Evolutionary conservation across 2,329 filamentous ascomycete species (phyloP), one percentile per base, ranked within the genome.

Genomic region (Graphium sp.): DNA sequence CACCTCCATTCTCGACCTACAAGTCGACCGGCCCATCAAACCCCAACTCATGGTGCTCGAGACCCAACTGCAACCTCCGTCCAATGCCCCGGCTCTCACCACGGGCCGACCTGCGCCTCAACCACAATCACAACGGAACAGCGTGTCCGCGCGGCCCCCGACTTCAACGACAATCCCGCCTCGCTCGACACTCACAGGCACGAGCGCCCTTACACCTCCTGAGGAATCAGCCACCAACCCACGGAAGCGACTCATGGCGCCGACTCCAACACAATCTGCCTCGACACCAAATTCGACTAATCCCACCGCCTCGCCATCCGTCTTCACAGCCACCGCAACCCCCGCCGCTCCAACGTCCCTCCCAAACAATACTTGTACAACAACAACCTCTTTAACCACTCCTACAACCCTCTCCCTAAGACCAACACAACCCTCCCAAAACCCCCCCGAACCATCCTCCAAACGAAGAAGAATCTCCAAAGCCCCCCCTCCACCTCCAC

Each of bases 121-220:
- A 26, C 14, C 29, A 24, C 17, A 16, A 24, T 18, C 24, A 19
- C 16, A 16, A 22, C 13, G 17, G n/a, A 8, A n/a, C 23, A 27
- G 26, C 17, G 17, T 22, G 13, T 8, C 22, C 10, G 29, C 18
- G 11, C 22, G 26, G 15, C 43, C 46, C 22, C 46, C 45, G 12
- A 42, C 43, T 7, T 46, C 48, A 4, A 53, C 50, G 6, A 34
- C 44, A 5, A 47, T 59, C 5, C 53, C 54, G 2, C 49, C 54
- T 8, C 53, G 52, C 22, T 40, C 52, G 4, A 49, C 55, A 9
- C 45, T 54, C 31, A 41, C 46, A 15, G 53, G 53, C 19, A 48
- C 50, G 4, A 60, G 49, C 22, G 64, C 59, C 2, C 52, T 69
- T 17, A 70, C 66, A 2, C 66, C 65, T 0, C 64, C 65, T 3